phyloP scores from a whole-genome alignment of 257 asterid genomes.

The Orobanche coerulescens region DNA sequence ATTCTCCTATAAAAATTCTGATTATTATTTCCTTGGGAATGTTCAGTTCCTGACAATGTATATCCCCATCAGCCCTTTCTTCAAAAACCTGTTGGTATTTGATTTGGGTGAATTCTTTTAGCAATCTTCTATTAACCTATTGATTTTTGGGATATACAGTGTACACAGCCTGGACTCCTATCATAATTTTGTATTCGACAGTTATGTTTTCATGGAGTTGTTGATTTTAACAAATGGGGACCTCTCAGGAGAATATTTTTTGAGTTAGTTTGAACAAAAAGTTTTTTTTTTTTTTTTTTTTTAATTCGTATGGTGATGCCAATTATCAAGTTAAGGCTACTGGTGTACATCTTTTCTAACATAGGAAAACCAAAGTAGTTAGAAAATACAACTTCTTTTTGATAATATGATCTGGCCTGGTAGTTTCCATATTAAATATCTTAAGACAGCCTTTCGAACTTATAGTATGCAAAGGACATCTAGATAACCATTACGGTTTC shows the following conservation, averaged over 20 bases:
- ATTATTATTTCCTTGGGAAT: no score
- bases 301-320: neutral
- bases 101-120: constrained; percentile 6
- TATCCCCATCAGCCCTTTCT: no score
- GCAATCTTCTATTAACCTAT: neutral
- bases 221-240: neutral
- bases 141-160: neutral
- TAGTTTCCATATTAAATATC: constrained; percentile 5
- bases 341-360: constrained; percentile 5
- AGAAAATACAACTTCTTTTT: neutral
- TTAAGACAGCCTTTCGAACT: constrained; percentile 5
- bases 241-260: neutral
- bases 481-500: neutral
- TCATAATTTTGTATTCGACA: neutral
- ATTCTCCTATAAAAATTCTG: no score
- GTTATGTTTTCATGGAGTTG: constrained; percentile 1
- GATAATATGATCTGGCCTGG: constrained; percentile 12
- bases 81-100: neutral
- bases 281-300: no score
- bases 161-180: constrained; percentile 9
- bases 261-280: neutral
- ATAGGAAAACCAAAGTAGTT: neutral
- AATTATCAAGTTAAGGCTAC: neutral
- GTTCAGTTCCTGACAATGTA: no score
- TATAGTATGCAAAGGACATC: neutral